Base-by-base conservation (phyloP, 73 alveolate genomes). In the Paramecium octaurelia region DNA sequence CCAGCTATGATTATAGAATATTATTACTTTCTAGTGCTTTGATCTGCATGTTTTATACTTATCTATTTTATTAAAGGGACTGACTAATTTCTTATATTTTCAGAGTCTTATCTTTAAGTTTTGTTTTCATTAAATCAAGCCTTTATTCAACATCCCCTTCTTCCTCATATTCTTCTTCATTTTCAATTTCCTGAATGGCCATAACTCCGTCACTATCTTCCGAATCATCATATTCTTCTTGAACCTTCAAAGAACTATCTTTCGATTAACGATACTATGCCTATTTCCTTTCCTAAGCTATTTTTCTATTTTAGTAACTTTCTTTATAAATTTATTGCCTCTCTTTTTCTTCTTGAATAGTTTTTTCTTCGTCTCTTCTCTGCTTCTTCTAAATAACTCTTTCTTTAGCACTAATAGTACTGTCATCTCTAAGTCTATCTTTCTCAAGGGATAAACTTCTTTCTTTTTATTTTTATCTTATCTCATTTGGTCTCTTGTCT, bases 101-200 rank as follows among this genome's bases (percentile, higher is more conserved):
- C 5, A 73, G 34, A 2, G 96, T 93, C 24, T 93, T 88, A 42
- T 86, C 96, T 58, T 93, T 86, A 2, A 93, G 58, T 40, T 50
- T 93, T 2, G 93, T 87, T 58, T 58, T 86, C 58, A 88, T 75
- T 21, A 86, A 59, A 58, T 71, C 92, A 18, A 88, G 27, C 58
- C 92, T 73, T 69, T 89, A 58, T 16, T 93, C 94, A 14, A 93
- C 92, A 59, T 80, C 92, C 9, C 46, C 94, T 71, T 93, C 95
- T 44, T 71, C 92, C 36, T 93, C 94, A 43, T 70, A 86, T 93
- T 93, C 94, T 40, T 88, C 95, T 54, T 93, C 96, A 76, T 68
- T 88, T 68, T 85, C 95, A 46, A 80, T 92, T 34, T 93, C 96
- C n/a, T 93, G 44, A 24, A 84, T 64, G 0, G 70, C 95, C 68